A percentile compares a stretch with the other conserved stretches of the same genome.
These are phyloP conservation scores for Trypanosoma lewisi DNA, from an alignment of 208 protist genomes.

Conservation along the genomic window DNA sequence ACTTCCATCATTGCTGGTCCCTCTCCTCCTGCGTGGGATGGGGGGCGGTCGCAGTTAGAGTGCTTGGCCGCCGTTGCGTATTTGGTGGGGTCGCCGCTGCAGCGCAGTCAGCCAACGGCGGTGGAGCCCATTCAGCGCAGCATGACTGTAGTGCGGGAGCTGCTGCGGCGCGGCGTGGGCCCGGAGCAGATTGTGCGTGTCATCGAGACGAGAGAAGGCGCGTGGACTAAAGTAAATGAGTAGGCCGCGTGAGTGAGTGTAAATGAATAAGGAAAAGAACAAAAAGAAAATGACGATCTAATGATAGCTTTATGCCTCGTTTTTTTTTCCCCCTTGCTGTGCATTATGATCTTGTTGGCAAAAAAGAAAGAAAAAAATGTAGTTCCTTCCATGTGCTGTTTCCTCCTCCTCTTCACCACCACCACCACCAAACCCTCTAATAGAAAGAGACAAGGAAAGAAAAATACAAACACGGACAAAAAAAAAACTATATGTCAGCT, in stretches of 20 bases:
- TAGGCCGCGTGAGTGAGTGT: neutral
- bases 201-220: slow-evolving; percentile 38
- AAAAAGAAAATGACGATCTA: no score
- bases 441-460: no score
- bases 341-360: no score
- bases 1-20: neutral
- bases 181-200: slow-evolving; percentile 61
- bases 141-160: slow-evolving; percentile 30
- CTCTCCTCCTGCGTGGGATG: neutral
- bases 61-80: slow-evolving; percentile 63
- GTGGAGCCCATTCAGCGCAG: slow-evolving; percentile 20
- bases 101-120: slow-evolving; percentile 39
- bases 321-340: no score
- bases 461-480: no score
- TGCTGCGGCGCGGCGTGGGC: slow-evolving; percentile 62
- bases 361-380: no score
- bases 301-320: no score
- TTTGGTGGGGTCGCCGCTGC: slow-evolving; percentile 63
- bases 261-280: neutral
- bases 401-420: no score
- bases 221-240: no score
- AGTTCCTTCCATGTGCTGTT: no score
- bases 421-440: no score
- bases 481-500: no score
- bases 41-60: slow-evolving; percentile 32